These are phyloP conservation scores for Acorus gramineus DNA, from an alignment of 106 monocot species.

Conservation along the genomic window DNA sequence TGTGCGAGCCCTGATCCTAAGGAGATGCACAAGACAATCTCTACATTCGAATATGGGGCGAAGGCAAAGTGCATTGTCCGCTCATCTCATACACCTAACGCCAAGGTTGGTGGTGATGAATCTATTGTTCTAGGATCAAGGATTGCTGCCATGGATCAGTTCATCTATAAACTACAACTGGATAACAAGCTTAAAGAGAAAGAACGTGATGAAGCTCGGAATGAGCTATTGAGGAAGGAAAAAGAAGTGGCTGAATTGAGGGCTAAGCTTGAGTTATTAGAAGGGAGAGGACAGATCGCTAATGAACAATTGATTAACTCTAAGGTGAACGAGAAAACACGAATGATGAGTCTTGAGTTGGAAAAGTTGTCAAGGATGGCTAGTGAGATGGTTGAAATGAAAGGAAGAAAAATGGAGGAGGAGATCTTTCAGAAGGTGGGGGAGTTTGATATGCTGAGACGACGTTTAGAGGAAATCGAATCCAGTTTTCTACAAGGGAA, in stretches of 20 bases:
- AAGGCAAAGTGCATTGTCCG: conserved; percentile 98
- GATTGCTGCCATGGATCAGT: conserved; percentile 88
- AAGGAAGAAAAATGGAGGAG: conserved; percentile 37
- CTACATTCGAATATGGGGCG: conserved; percentile 93
- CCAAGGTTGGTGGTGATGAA: conserved; percentile 52
- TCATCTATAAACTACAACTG: conserved; percentile 74
- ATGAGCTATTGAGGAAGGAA: conserved; percentile 53
- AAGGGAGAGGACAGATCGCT: conserved; percentile 19
- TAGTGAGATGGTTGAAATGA: too few species aligned
- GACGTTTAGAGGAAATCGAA: conserved; percentile 34
- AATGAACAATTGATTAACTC: conserved; percentile 56
- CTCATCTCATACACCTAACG: conserved; percentile 63
- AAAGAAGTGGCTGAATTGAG: conserved; percentile 36
- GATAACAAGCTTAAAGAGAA: conserved; percentile 70
- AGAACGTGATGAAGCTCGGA: conserved; percentile 47
- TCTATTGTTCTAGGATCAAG: conserved; percentile 38
- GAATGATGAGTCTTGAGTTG: conserved; percentile 27
- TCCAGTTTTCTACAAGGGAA: conserved; percentile 7
- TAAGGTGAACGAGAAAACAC: conserved; percentile 43
- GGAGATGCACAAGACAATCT: conserved; percentile 86
- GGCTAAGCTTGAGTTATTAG: conserved; percentile 30
- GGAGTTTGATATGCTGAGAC: conserved; percentile 46
- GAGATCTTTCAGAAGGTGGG: conserved; percentile 43
- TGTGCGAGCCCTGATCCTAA: conserved; percentile 94
- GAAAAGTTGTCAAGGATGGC: conserved; percentile 6